Evolutionary conservation across 352 stramenopile species (phyloP).

Genomic region (Globisporangium lucens): DNA sequence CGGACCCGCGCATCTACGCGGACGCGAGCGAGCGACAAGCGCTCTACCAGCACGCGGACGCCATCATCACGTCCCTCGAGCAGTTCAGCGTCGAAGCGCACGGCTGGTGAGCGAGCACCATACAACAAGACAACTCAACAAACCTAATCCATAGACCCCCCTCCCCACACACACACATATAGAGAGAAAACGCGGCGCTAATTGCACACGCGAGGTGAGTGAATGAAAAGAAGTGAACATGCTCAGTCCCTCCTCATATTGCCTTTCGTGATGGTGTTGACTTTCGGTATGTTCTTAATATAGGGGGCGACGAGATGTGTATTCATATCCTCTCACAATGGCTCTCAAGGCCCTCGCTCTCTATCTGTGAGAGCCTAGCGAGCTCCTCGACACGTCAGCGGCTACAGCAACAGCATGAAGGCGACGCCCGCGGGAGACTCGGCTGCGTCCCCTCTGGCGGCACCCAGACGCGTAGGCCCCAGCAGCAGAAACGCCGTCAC

Average conservation of each 20-base stretch:
- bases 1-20: conserved; percentile 63
- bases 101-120: conserved; percentile 26
- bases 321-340: no score
- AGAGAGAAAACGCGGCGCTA: no score
- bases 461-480: not conserved
- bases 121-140: not conserved
- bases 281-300: no score
- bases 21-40: conserved; percentile 35
- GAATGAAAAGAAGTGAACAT: no score
- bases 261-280: no score
- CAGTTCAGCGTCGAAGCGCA: conserved; percentile 61
- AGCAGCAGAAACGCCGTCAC: conserved; percentile 10
- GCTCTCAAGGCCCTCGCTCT: no score
- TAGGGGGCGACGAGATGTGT: no score
- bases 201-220: no score
- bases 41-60: conserved; percentile 57
- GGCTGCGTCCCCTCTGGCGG: not conserved
- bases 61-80: conserved; percentile 57
- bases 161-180: no score
- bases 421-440: not conserved
- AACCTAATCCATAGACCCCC: not conserved
- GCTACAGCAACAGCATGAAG: not conserved
- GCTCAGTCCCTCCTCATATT: no score
- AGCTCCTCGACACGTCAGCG: not conserved
- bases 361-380: no score